These are phyloP conservation scores for Rhizopogon vulgaris DNA, from an alignment of 768 basidiomycete genomes.

Conservation along the genomic window DNA sequence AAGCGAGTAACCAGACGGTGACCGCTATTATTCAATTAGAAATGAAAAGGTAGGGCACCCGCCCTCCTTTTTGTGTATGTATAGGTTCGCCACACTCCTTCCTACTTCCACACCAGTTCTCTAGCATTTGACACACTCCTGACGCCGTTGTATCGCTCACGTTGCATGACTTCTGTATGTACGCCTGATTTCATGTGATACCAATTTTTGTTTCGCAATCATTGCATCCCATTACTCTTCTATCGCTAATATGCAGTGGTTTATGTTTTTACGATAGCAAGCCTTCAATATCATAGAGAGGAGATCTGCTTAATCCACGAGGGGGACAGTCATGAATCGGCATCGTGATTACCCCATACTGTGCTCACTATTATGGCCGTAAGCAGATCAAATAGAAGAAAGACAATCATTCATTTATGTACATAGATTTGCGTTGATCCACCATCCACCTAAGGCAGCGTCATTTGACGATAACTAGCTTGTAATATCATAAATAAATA, in stretches of 20 bases:
- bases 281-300: too few species aligned
- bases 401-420: too few species aligned
- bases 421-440: too few species aligned
- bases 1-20: conserved; percentile 67
- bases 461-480: background rate
- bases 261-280: too few species aligned
- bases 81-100: background rate
- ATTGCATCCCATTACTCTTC: background rate
- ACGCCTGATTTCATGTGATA: conserved; percentile 2
- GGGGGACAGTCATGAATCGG: too few species aligned
- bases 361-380: too few species aligned
- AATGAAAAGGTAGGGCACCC: background rate
- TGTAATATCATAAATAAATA: background rate
- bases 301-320: too few species aligned
- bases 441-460: too few species aligned
- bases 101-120: background rate
- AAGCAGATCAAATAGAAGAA: too few species aligned
- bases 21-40: background rate
- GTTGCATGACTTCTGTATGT: background rate
- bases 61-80: conserved; percentile 6
- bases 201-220: background rate
- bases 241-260: background rate
- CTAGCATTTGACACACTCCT: background rate
- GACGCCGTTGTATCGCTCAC: background rate
- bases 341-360: too few species aligned